Evolutionary conservation across 2,329 filamentous ascomycete genomes (phyloP), one percentile per base, ranked within the genome.

Genomic region (Botrytis sinoallii): DNA sequence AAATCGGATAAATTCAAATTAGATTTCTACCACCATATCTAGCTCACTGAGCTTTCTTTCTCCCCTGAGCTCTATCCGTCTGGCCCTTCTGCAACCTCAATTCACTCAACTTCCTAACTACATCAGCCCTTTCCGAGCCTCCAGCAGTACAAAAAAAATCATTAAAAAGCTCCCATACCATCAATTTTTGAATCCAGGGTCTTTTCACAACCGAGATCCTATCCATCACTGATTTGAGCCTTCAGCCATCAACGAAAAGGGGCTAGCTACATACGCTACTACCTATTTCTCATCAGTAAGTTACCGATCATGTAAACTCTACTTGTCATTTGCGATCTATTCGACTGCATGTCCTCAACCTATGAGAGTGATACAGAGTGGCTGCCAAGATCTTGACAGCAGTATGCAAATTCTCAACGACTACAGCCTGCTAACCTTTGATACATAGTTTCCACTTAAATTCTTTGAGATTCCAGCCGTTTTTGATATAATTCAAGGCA

Each of bases 291-390:
- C 14, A 55, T 2, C 1, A n/a, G 48, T n/a, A n/a, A 55, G 48
- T 55, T n/a, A 3, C 10, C 5, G 1, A n/a, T 16, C 12, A n/a
- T 20, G 12, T 55, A 55, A 55, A 14, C 0, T n/a, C 48, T 55
- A 6, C 25, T n/a, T n/a, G 1, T 2, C 0, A 55, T 55, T 16
- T 55, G 0, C 2, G 2, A 7, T 55, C 25, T 16, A 7, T n/a
- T 55, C 12, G 6, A n/a, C 12, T 55, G 12, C 25, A 55, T n/a
- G 0, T 9, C 2, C 25, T 42, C 25, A n/a, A 22, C 29, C 16
- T 57, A n/a, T 29, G 3, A 22, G 5, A 55, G 16, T n/a, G 25
- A 16, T n/a, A 0, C 48, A 32, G 16, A 9, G 16, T 20, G 2
- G 4, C 5, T 57, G n/a, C 6, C 20, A 22, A 10, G 29, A n/a